A percentile compares a stretch with the other conserved stretches of the same genome.
Conservation (phyloP, 441 rosid species). For the Daphne laureola region DNA sequence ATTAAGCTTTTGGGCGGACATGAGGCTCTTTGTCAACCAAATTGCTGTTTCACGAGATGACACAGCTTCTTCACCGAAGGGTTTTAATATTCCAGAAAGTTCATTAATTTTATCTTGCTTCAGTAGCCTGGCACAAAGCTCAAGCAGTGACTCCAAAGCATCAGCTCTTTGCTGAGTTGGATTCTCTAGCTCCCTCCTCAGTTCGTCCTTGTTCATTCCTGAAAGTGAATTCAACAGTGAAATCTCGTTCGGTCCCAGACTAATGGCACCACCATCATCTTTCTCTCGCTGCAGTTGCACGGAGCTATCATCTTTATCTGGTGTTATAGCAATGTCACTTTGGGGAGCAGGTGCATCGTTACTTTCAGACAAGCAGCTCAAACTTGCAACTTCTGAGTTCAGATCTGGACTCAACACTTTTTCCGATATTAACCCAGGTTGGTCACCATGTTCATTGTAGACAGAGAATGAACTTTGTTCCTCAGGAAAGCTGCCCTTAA, state of each 20-base stretch:
- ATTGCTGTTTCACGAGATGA: constrained; percentile 98
- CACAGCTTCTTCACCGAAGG: constrained; percentile 88
- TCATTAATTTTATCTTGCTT: constrained; percentile 84
- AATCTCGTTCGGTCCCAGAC: constrained; percentile 35
- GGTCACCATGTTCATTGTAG: constrained; percentile 21
- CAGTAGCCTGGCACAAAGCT: constrained; percentile 79
- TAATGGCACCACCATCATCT: constrained; percentile 24
- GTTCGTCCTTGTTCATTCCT: constrained; percentile 34
- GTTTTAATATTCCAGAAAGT: constrained; percentile 75
- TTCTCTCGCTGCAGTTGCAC: constrained; percentile 19
- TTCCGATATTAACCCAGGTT: constrained; percentile 21
- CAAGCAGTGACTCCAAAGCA: constrained; percentile 84
- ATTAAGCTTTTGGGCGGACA: constrained; percentile 57
- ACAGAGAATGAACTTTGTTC: constrained; percentile 22
- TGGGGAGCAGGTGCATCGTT: constrained; percentile 14
- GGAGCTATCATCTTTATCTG: constrained; percentile 17
- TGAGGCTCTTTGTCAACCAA: constrained; percentile 87
- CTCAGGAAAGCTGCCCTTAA: constrained; percentile 16
- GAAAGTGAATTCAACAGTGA: constrained; percentile 47
- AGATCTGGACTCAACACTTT: constrained; percentile 22
- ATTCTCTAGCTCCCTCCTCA: constrained; percentile 38
- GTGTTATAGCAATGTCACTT: constrained; percentile 19
- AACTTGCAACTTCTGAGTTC: constrained; percentile 22
- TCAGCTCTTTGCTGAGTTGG: constrained; percentile 72
- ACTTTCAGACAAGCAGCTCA: constrained; percentile 25